Evolutionary conservation across 495 filamentous ascomycete genomes (phyloP).

Genomic region (Lasiosphaeris hirsuta): DNA sequence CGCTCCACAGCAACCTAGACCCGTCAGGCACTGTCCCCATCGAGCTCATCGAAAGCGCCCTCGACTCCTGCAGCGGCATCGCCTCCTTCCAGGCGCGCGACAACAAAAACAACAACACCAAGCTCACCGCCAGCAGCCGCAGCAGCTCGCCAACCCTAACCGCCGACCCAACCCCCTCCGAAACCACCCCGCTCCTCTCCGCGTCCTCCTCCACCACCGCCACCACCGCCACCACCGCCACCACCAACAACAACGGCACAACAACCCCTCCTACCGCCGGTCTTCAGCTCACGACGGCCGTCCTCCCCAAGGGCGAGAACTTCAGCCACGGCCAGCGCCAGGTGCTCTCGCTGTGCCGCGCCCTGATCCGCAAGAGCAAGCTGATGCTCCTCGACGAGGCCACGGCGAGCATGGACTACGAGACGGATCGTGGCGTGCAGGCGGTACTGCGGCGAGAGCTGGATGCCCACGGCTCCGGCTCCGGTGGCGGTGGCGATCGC

Average conservation of each 20-base stretch:
- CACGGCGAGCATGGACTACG: conserved; percentile 55
- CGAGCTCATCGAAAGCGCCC: conserved; percentile 39
- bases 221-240: conserved; percentile 7
- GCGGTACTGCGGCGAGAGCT: conserved; percentile 41
- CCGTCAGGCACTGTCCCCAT: conserved; percentile 43
- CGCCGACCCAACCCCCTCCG: background rate
- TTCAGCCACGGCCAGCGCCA: conserved; percentile 58
- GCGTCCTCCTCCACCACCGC: conserved; percentile 47
- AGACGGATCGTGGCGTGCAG: conserved; percentile 53
- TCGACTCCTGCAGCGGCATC: conserved; percentile 41
- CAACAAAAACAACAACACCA: conserved; percentile 20
- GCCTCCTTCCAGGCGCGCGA: conserved; percentile 43
- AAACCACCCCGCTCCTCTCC: conserved; percentile 30
- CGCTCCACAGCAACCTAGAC: conserved; percentile 48
- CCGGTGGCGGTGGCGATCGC: too few relatives aligned
- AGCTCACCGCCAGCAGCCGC: conserved; percentile 3
- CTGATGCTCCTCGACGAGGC: conserved; percentile 58
- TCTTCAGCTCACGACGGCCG: conserved; percentile 39
- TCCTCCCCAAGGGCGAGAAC: conserved; percentile 51
- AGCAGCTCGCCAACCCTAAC: background rate
- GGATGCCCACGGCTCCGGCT: conserved; percentile 27
- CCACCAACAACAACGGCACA: background rate
- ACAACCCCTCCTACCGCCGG: conserved; percentile 10
- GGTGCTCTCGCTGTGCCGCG: conserved; percentile 55
- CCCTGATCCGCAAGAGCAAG: conserved; percentile 51